A percentile compares a stretch with the other conserved stretches of the same genome.
phyloP scores from a whole-genome alignment of 495 filamentous ascomycete species.

The Trichocladium uniseriatum region DNA sequence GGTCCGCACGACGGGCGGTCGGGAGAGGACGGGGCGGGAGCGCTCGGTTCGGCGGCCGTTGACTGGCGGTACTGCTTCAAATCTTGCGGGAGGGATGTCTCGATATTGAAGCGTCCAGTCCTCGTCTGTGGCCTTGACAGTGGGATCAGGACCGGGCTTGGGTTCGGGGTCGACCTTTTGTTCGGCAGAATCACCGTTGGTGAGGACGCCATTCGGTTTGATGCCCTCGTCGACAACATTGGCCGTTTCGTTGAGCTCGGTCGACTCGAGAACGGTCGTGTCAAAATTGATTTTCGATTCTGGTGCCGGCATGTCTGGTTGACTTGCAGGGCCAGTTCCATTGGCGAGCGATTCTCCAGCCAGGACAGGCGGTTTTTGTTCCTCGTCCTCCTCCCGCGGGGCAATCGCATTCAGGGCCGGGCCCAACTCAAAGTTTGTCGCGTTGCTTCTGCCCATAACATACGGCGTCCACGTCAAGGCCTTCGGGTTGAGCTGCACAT shows the following conservation, averaged over 20 bases:
- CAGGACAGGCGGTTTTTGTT: slow-evolving; percentile 33
- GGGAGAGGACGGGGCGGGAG: slow-evolving; percentile 20
- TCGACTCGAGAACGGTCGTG: slow-evolving; percentile 33
- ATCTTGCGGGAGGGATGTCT: slow-evolving; percentile 65
- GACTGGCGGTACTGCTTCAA: slow-evolving; percentile 76
- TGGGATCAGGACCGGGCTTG: background rate
- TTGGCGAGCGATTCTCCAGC: slow-evolving; percentile 25
- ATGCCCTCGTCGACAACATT: background rate
- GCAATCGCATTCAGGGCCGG: slow-evolving; percentile 81
- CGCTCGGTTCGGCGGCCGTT: slow-evolving; percentile 26
- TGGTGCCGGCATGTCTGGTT: slow-evolving; percentile 12
- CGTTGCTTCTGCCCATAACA: slow-evolving; percentile 81
- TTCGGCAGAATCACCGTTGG: slow-evolving; percentile 17
- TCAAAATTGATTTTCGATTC: slow-evolving; percentile 16
- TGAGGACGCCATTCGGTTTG: slow-evolving; percentile 18
- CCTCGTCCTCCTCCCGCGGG: slow-evolving; percentile 64
- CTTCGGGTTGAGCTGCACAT: slow-evolving; percentile 73
- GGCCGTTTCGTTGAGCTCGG: slow-evolving; percentile 30
- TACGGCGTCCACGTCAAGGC: slow-evolving; percentile 94
- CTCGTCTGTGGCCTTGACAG: slow-evolving; percentile 5
- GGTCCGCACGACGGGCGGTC: slow-evolving; percentile 25
- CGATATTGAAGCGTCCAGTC: slow-evolving; percentile 35
- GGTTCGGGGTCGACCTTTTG: slow-evolving; percentile 17
- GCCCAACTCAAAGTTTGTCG: slow-evolving; percentile 74
- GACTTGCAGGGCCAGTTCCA: slow-evolving; percentile 20